These are phyloP conservation scores for Dillenia suffruticosa DNA, from an alignment of 164 flowering plant species.

Conservation along the genomic window DNA sequence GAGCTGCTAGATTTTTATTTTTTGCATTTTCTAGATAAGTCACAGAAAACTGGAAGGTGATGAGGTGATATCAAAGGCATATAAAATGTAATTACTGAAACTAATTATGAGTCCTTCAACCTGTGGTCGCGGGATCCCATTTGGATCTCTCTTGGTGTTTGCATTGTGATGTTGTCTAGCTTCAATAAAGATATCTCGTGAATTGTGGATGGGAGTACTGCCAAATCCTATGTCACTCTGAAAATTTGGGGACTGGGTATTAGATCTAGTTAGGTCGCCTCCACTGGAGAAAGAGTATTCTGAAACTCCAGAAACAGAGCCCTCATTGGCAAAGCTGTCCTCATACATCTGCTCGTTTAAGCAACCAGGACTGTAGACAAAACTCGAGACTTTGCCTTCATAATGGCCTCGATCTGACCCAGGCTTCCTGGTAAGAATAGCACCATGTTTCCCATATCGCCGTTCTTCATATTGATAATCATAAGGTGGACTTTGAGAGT, in stretches of 20 bases:
- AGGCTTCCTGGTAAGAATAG: slow-evolving; percentile 67
- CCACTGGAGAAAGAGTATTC: slow-evolving; percentile 67
- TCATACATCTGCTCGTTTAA: slow-evolving; percentile 49
- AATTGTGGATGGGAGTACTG: slow-evolving; percentile 43
- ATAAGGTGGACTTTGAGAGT: slow-evolving; percentile 98
- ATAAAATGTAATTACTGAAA: no score
- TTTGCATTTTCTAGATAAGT: background rate
- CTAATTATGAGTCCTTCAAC: slow-evolving; percentile 20
- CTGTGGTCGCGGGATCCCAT: slow-evolving; percentile 37
- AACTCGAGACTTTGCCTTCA: slow-evolving; percentile 67
- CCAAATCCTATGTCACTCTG: slow-evolving; percentile 44
- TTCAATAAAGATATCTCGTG: slow-evolving; percentile 36
- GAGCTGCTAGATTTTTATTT: no score
- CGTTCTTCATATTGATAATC: slow-evolving; percentile 96
- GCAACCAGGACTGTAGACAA: slow-evolving; percentile 69
- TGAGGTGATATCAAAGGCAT: no score
- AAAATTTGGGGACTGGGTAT: slow-evolving; percentile 59
- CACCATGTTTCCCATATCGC: slow-evolving; percentile 66
- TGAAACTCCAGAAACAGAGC: slow-evolving; percentile 55
- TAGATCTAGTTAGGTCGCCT: slow-evolving; percentile 68
- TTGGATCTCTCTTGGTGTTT: slow-evolving; percentile 26
- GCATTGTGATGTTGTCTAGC: slow-evolving; percentile 25
- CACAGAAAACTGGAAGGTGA: no score
- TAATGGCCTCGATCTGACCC: slow-evolving; percentile 82
- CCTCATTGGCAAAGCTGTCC: slow-evolving; percentile 78